phyloP scores from a whole-genome alignment of 257 asterid genomes.

The Solanum etuberosum region DNA sequence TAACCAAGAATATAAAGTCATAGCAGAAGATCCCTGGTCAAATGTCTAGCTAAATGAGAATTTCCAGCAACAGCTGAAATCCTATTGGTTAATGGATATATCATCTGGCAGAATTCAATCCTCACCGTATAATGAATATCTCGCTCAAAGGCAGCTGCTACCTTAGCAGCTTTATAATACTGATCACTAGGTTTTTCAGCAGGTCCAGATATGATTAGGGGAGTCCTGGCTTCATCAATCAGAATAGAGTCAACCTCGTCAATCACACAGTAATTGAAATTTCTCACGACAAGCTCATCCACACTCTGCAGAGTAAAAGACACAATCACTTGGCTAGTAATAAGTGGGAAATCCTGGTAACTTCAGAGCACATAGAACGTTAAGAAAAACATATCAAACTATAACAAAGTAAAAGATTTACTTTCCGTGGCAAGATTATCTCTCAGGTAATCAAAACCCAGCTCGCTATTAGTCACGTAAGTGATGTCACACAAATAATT shows the following conservation, averaged over 20 bases:
- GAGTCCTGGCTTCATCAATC: slow-evolving; percentile 99
- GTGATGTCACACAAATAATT: slow-evolving; percentile 88
- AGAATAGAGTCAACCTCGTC: slow-evolving; percentile 99
- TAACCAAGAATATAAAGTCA: neutral
- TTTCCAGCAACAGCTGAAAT: neutral
- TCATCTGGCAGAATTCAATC: slow-evolving; percentile 10
- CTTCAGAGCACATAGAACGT: neutral
- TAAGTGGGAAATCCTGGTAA: slow-evolving; percentile 4
- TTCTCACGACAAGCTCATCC: slow-evolving; percentile 90
- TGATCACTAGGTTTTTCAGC: slow-evolving; percentile 95
- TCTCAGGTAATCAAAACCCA: slow-evolving; percentile 91
- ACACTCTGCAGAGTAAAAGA: slow-evolving; percentile 57
- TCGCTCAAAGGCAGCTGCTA: slow-evolving; percentile 81
- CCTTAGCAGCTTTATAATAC: slow-evolving; percentile 93
- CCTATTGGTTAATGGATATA: neutral
- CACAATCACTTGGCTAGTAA: slow-evolving; percentile 8
- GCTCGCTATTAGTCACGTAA: slow-evolving; percentile 93
- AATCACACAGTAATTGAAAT: slow-evolving; percentile 81
- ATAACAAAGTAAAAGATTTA: slow-evolving; percentile 29
- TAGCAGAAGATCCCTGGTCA: neutral
- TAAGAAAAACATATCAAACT: neutral
- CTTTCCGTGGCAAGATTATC: slow-evolving; percentile 99
- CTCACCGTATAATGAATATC: slow-evolving; percentile 91
- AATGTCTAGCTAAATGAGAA: neutral
- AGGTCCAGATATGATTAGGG: slow-evolving; percentile 96